Evolutionary conservation across 192 early-diverging fungal species (phyloP).

Genomic region (Linnemannia schmuckeri): DNA sequence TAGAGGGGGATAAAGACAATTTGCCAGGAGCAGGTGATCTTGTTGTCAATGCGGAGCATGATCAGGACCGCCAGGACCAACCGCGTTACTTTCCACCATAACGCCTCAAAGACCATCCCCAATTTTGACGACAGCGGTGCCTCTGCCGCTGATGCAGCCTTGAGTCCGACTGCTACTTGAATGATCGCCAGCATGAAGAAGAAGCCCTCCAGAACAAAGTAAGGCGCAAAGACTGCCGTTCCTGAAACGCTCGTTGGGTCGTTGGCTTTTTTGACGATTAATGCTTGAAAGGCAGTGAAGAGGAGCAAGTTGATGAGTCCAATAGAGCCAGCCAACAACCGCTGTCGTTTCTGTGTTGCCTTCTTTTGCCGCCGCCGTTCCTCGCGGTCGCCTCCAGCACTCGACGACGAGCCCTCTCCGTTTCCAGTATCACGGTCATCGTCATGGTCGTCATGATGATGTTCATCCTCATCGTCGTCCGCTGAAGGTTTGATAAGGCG

Average conservation of each 20-base stretch:
- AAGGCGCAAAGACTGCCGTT: slow-evolving; percentile 80
- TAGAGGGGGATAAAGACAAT: slow-evolving; percentile 76
- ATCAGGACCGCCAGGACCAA: slow-evolving; percentile 77
- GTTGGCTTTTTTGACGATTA: slow-evolving; percentile 80
- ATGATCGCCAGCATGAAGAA: slow-evolving; percentile 66
- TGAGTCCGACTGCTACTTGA: slow-evolving; percentile 46
- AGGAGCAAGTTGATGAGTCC: slow-evolving; percentile 64
- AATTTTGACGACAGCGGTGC: neutral
- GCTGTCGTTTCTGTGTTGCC: neutral
- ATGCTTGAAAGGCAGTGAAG: slow-evolving; percentile 79
- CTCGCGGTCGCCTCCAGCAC: neutral
- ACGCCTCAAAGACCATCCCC: slow-evolving; percentile 56
- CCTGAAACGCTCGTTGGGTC: slow-evolving; percentile 65
- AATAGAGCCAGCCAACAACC: neutral
- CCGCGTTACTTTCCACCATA: slow-evolving; percentile 73
- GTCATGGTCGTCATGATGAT: slow-evolving; percentile 35
- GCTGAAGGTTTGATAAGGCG: slow-evolving; percentile 46
- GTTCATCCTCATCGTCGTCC: slow-evolving; percentile 56
- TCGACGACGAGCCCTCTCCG: neutral
- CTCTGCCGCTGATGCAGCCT: slow-evolving; percentile 8
- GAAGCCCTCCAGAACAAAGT: slow-evolving; percentile 80
- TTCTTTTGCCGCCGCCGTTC: slow-evolving; percentile 1
- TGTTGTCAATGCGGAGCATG: slow-evolving; percentile 65
- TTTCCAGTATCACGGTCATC: slow-evolving; percentile 48
- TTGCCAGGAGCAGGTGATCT: slow-evolving; percentile 67